Evolutionary conservation across 2,329 filamentous ascomycete genomes (phyloP), one percentile per base, ranked within the genome.

Genomic region (Monosporascus ibericus): DNA sequence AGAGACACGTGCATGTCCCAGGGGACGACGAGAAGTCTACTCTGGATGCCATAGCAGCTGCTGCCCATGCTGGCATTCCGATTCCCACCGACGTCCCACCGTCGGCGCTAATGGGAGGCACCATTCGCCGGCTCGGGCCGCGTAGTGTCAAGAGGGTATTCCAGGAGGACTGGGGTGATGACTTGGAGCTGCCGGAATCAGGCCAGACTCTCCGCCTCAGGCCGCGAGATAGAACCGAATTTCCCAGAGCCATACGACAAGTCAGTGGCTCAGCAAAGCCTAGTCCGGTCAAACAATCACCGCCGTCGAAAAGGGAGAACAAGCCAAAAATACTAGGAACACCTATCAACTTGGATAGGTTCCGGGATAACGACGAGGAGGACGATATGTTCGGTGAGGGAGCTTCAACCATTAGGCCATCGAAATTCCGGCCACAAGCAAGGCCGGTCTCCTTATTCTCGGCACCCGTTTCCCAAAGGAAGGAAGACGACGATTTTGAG

Each of bases 41-140:
- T 9, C 74, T 86, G 61, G 88, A 95, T 66, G 92, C 94, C 55
- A 92, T 99, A 63, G 83, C 88, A 24, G 88, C 90, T 6, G 92
- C 92, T 36, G 88, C 90, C 64, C 86, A 85, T 67, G 92, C 91
- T 25, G 94, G 94, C 60, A 96, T 99, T 58, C 92, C 94, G 6
- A 83, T 97, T 52, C 94, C 94, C 27, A 77, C 82, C 49, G 92
- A 92, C 66, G 84, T 97, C 34, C 91, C 92, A 1, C 84, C 88
- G 30, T 96, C 92, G 20, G 94, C 94, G 30, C 76, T 99, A 42
- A 82, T 94, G 68, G 92, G 92, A 50, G 94, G 94, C 49, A 92
- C 91, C 9, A 97, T 97, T 66, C 95, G 95, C 73, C 81, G 92
- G 60, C 78, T 97, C 36, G 92, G 92, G 48, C 84, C 84, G 54